Evolutionary conservation across 768 basidiomycete species (phyloP).

Genomic region (Leucosporidium scottii): DNA sequence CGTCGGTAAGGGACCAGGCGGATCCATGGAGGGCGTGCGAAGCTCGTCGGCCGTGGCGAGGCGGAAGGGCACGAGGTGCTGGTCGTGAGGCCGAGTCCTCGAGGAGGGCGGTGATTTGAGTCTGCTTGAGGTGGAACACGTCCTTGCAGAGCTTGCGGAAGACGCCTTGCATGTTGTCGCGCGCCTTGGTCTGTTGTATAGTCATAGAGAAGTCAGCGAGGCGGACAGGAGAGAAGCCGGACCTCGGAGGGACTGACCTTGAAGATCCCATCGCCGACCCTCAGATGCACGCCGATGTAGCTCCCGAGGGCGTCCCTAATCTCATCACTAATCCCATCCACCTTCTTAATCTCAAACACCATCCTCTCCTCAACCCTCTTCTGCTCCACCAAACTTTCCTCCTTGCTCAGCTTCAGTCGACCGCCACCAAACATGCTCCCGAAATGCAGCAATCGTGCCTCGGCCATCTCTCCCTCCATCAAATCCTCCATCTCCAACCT

Average conservation of each 20-base stretch:
- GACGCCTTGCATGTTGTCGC: constrained; percentile 12
- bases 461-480: neutral
- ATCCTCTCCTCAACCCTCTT: neutral
- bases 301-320: constrained; percentile 17
- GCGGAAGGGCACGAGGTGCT: neutral
- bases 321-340: constrained; percentile 15
- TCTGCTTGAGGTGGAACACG: constrained; percentile 6
- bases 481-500: constrained; percentile 17
- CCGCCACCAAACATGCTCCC: constrained; percentile 21
- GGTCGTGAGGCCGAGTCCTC: neutral
- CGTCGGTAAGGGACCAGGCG: neutral
- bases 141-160: constrained; percentile 8
- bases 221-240: neutral
- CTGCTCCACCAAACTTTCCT: constrained; percentile 1
- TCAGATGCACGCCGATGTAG: constrained; percentile 17
- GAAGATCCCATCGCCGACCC: constrained; percentile 18
- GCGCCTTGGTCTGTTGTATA: neutral
- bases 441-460: constrained; percentile 14
- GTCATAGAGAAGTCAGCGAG: neutral
- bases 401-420: constrained; percentile 5
- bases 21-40: no score
- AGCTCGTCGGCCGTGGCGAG: no score
- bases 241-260: constrained; percentile 2
- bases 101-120: constrained; percentile 9
- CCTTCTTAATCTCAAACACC: neutral